Evolutionary conservation across 371 early-diverging fungal genomes (phyloP), one percentile per base, ranked within the genome.

Genomic region (Circinella umbellata): DNA sequence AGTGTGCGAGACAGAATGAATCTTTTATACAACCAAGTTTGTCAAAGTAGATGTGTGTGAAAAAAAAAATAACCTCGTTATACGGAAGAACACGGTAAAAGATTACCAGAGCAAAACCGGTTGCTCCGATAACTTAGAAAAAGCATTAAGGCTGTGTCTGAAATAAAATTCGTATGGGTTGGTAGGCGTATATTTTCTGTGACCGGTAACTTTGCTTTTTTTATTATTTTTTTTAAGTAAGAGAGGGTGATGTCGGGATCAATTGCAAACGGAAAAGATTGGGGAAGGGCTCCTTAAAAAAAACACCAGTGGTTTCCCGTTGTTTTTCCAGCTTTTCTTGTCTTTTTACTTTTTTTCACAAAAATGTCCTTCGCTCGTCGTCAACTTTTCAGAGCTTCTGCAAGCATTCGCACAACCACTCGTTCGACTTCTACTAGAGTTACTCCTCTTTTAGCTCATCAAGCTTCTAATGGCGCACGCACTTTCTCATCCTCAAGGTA

Each of bases 321-420:
- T 64, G 65, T 37, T 64, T 64, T 64, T 64, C 65, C 65, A 64
- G 65, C 53, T 51, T 61, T 67, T 57, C 63, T 68, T 68, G 35
- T 60, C 47, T 35, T 59, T 42, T 20, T 49, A 57, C 59, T 62
- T 39, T 36, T 27, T 27, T 27, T 27, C 27, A 27, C 27, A 27
- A 51, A 34, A 64, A 76, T 78, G 74, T 73, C 73, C 61, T 77
- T 76, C 71, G 79, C 80, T 68, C 73, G 84, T 78, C 84, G 84
- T 69, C 84, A 81, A 71, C 69, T 84, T 42, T 71, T 80, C 68
- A 80, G 82, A 79, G 71, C 71, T 35, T 69, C 78, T 65, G 17
- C 67, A 18, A 74, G 77, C 38, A 62, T 81, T 70, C 60, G 75
- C 70, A 72, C 80, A 51, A 74, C 79, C 67, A 72, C 79, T 70